Percentiles rank a stretch among this genome's conserved stretches.
phyloP scores from a whole-genome alignment of 2,329 filamentous ascomycete genomes.

The Cladobotryum mycophilum region DNA sequence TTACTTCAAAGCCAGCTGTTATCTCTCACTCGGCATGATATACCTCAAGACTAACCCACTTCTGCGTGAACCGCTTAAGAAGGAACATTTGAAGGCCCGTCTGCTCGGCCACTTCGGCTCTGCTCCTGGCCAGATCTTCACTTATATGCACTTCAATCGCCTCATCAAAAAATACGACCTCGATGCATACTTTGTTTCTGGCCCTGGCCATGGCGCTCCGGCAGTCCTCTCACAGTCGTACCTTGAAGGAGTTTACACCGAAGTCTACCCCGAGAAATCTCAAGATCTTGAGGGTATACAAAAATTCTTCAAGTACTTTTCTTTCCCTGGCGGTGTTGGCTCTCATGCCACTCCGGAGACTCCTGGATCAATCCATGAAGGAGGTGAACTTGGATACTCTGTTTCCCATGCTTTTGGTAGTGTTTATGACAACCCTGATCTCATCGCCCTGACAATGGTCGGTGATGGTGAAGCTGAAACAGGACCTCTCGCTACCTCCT shows the following conservation, averaged over 20 bases:
- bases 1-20: constrained; percentile 69
- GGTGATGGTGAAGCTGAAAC: constrained; percentile 80
- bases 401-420: constrained; percentile 72
- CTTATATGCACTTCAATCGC: constrained; percentile 76
- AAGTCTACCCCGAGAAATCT: constrained; percentile 69
- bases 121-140: constrained; percentile 74
- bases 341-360: constrained; percentile 75
- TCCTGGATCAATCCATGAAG: constrained; percentile 70
- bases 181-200: constrained; percentile 66
- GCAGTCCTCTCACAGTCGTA: constrained; percentile 71
- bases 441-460: constrained; percentile 72
- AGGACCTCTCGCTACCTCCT: constrained; percentile 69
- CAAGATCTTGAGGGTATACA: constrained; percentile 63
- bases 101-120: constrained; percentile 75
- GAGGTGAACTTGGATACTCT: constrained; percentile 76
- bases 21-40: constrained; percentile 74
- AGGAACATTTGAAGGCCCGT: constrained; percentile 66
- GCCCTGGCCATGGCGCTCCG: constrained; percentile 72
- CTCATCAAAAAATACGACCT: constrained; percentile 75
- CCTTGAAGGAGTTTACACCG: constrained; percentile 70
- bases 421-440: constrained; percentile 67
- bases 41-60: constrained; percentile 70
- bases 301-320: constrained; percentile 77
- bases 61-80: constrained; percentile 60
- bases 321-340: constrained; percentile 72